A percentile compares a stretch with the other conserved stretches of the same genome.
Evolutionary conservation across 192 early-diverging fungal genomes (phyloP).

Genomic region (Entomortierella lignicola): DNA sequence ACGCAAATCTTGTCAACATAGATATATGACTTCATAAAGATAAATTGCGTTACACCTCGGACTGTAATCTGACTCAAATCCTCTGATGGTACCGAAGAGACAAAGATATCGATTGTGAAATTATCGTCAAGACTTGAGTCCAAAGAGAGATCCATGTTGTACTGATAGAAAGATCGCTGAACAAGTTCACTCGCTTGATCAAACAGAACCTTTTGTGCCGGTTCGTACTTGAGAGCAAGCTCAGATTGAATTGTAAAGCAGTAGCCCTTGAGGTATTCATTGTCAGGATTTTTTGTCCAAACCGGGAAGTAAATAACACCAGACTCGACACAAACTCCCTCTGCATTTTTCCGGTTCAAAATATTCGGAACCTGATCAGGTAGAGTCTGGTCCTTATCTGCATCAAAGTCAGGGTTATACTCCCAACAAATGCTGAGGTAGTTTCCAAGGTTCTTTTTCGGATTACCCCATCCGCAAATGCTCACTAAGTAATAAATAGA

Average conservation of each 20-base stretch:
- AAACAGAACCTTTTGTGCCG: constrained; percentile 36
- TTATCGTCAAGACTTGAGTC: constrained; percentile 53
- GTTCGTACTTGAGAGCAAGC: constrained; percentile 29
- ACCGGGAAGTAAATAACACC: constrained; percentile 39
- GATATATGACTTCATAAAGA: constrained; percentile 57
- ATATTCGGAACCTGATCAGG: constrained; percentile 9
- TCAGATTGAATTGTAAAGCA: constrained; percentile 51
- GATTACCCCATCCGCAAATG: constrained; percentile 53
- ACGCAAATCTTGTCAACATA: constrained; percentile 59
- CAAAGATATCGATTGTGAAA: constrained; percentile 56
- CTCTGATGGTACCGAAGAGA: constrained; percentile 14
- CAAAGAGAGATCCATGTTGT: constrained; percentile 51
- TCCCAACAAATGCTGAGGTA: constrained; percentile 54
- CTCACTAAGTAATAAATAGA: too few relatives aligned
- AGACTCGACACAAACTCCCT: constrained; percentile 25
- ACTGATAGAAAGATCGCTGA: constrained; percentile 20
- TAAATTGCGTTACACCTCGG: constrained; percentile 52
- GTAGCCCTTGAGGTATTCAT: constrained; percentile 16
- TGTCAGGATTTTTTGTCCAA: constrained; percentile 1
- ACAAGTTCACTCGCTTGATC: constrained; percentile 46
- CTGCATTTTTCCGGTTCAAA: constrained; percentile 17
- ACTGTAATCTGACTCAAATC: constrained; percentile 29
- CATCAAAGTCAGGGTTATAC: constrained; percentile 39
- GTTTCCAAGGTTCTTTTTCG: constrained; percentile 49
- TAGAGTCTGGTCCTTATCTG: constrained; percentile 36